These are phyloP conservation scores for Amaranthus hypochondriacus DNA, from an alignment of 148 eudicot species.

Conservation along the genomic window DNA sequence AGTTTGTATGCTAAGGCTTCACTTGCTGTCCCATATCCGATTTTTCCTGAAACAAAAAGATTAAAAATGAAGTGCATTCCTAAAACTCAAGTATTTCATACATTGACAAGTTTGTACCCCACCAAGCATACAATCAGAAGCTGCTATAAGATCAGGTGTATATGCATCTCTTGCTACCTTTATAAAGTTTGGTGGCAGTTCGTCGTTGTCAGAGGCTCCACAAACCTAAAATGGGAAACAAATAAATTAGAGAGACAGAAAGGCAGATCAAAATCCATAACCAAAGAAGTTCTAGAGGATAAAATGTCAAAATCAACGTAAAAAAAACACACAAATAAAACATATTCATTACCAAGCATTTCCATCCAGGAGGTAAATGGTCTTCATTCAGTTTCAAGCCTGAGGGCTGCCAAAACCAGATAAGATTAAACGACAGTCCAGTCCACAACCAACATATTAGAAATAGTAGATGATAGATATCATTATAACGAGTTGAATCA, in stretches of 20 bases:
- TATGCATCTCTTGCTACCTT: conserved; percentile 79
- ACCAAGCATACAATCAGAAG: conserved; percentile 99
- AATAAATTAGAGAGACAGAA: background rate
- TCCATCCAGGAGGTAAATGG: conserved; percentile 86
- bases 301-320: background rate
- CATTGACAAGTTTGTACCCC: conserved; percentile 36
- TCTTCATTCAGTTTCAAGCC: conserved; percentile 87
- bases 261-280: background rate
- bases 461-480: background rate
- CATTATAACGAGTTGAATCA: background rate
- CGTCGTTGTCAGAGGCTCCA: conserved; percentile 76
- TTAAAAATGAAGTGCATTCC: conserved; percentile 11
- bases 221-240: conserved; percentile 51
- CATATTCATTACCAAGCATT: conserved; percentile 57
- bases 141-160: conserved; percentile 96
- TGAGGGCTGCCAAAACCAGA: conserved; percentile 62
- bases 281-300: background rate
- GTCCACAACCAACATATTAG: background rate
- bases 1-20: conserved; percentile 94
- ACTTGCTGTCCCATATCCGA: conserved; percentile 97
- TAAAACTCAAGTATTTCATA: background rate
- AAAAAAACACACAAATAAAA: conserved; percentile 1
- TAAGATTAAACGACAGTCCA: background rate
- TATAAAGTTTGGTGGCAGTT: conserved; percentile 73
- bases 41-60: conserved; percentile 65